These are phyloP conservation scores for Mycena metata DNA, from an alignment of 768 basidiomycete species.

Conservation along the genomic window DNA sequence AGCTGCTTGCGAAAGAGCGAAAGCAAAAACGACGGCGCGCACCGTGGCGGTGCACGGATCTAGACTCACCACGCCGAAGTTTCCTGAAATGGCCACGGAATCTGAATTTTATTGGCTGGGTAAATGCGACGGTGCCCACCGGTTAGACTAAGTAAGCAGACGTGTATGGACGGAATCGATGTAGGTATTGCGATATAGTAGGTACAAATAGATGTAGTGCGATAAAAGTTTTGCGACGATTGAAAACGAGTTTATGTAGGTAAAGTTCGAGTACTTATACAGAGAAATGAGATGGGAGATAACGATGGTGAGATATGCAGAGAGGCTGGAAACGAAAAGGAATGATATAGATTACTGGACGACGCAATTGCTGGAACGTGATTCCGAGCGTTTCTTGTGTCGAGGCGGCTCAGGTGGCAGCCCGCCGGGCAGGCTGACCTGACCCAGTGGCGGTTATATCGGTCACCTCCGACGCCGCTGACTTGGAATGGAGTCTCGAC, in stretches of 20 bases:
- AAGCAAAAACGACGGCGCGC: too few species aligned
- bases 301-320: slow-evolving; percentile 34
- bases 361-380: slow-evolving; percentile 59
- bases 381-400: slow-evolving; percentile 57
- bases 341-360: slow-evolving; percentile 56
- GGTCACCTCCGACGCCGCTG: slow-evolving; percentile 47
- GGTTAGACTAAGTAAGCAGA: slow-evolving; percentile 35
- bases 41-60: too few species aligned
- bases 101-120: slow-evolving; percentile 15
- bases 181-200: slow-evolving; percentile 32
- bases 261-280: slow-evolving; percentile 9
- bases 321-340: slow-evolving; percentile 7
- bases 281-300: slow-evolving; percentile 27
- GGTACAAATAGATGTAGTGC: slow-evolving; percentile 35
- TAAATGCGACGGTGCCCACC: slow-evolving; percentile 23
- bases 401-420: slow-evolving; percentile 48
- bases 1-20: too few species aligned
- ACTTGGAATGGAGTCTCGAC: slow-evolving; percentile 51
- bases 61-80: too few species aligned
- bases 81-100: background rate
- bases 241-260: slow-evolving; percentile 31
- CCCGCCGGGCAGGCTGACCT: slow-evolving; percentile 51
- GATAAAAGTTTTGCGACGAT: slow-evolving; percentile 32
- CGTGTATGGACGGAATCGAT: slow-evolving; percentile 25
- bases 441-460: slow-evolving; percentile 42